These are phyloP conservation scores for Citrus hindsii DNA, from an alignment of 345 rosid genomes.

Conservation along the genomic window DNA sequence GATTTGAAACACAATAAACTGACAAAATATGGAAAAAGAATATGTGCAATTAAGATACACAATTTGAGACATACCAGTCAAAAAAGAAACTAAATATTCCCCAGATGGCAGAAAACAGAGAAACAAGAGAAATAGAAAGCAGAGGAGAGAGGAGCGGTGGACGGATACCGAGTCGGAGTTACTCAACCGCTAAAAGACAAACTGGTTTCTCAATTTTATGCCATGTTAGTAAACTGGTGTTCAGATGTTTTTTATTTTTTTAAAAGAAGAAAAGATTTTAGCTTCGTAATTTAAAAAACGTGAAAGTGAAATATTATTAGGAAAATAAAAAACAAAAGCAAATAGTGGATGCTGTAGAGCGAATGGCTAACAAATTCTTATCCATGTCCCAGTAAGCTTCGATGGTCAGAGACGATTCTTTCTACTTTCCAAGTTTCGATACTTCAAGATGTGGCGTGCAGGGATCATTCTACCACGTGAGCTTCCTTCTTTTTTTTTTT, in stretches of 20 bases:
- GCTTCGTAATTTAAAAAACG: neutral
- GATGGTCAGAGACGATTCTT: slow-evolving; percentile 13
- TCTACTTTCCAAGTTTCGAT: neutral
- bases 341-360: neutral
- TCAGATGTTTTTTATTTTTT: neutral
- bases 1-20: neutral
- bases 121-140: neutral
- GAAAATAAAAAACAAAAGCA: neutral
- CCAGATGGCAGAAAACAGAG: slow-evolving; percentile 12
- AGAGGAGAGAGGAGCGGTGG: slow-evolving; percentile 19
- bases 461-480: slow-evolving; percentile 16
- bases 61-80: slow-evolving; percentile 10
- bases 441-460: neutral
- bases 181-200: slow-evolving; percentile 25
- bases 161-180: slow-evolving; percentile 21
- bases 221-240: neutral
- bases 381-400: neutral
- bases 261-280: neutral
- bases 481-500: too few relatives aligned
- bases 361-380: neutral
- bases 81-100: slow-evolving; percentile 10
- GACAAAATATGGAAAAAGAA: neutral
- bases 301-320: neutral
- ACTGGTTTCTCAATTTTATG: slow-evolving; percentile 16
- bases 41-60: neutral